Base-by-base conservation (phyloP, 2,329 filamentous ascomycete species). In the Aspergillus sp. region DNA sequence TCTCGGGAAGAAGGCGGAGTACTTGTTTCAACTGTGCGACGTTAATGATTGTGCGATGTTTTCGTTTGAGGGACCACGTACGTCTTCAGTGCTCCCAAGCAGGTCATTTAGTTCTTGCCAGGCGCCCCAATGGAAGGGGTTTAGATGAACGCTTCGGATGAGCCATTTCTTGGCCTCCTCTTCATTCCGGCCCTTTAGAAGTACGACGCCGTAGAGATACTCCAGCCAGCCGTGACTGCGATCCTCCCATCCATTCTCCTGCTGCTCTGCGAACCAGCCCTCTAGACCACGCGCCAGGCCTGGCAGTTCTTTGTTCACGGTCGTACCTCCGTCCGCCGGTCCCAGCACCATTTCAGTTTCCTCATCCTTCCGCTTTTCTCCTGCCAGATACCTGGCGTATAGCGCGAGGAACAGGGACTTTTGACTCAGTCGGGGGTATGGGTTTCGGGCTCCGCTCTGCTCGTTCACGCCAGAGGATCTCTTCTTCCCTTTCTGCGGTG, bases 331-430 rank as follows among this genome's bases (percentile, higher is more conserved):
- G 71, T 99, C 94, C 53, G 92, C 87, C 1, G 94, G 93, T 0
- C 94, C 94, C 73, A 97, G 85, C 47, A 99, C 89, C 88, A 97
- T 97, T 74, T 99, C 94, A 19, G 89, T 91, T 53, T 97, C 93
- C 71, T 99, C 94, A 64, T 96, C 90, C 72, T 93, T 96, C 59
- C 90, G 86, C 78, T 97, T 97, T 78, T 99, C 94, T 1, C 94
- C 94, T 0, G 92, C 88, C 58, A 97, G 83, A 67, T 92, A 91
- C 67, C 93, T 95, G 42, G 94, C 90, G 65, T 99, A 99, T 3
- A 97, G 78, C 0, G 91, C 88, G 10, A 99, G 80, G 66, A 99
- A 99, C 17, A 97, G 74, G 48, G 93, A 91, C 73, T 93, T 95
- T 70, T 97, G 91, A 68, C 92, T 97, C 47, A 97, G 63, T 5